Conservation (phyloP, 805 yeast genomes). For the Wickerhamomyces xylosicus region DNA sequence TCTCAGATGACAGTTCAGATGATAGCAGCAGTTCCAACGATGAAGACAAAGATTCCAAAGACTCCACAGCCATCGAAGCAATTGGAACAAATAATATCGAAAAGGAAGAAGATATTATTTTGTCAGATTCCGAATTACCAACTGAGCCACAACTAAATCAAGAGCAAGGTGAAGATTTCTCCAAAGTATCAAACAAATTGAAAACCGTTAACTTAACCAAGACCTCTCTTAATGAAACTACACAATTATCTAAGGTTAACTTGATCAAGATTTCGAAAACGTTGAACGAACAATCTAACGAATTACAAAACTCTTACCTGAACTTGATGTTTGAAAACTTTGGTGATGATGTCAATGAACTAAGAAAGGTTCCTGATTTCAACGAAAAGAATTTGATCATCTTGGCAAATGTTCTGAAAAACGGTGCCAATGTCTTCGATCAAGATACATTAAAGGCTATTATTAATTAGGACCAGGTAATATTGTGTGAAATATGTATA, state of each 20-base stretch:
- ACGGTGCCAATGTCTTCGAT: constrained; percentile 14
- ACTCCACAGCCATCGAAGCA: neutral
- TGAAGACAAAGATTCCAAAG: constrained; percentile 1
- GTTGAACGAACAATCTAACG: constrained; percentile 22
- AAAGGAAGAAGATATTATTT: constrained; percentile 16
- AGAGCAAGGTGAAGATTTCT: constrained; percentile 8
- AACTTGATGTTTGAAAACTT: constrained; percentile 45
- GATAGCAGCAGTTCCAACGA: constrained; percentile 26
- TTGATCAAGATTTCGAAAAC: constrained; percentile 20
- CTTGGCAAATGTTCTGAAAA: constrained; percentile 15
- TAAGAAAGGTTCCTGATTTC: constrained; percentile 55
- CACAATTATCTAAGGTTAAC: constrained; percentile 17
- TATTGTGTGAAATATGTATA: too few species aligned
- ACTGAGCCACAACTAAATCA: neutral
- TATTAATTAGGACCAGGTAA: constrained; percentile 1
- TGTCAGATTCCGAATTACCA: constrained; percentile 24
- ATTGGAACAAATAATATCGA: constrained; percentile 2
- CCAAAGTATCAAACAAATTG: constrained; percentile 8
- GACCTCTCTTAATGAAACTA: constrained; percentile 23
- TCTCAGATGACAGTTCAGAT: constrained; percentile 42
- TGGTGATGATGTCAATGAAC: constrained; percentile 28
- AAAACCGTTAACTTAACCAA: constrained; percentile 21
- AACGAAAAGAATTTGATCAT: constrained; percentile 37
- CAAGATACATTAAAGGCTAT: constrained; percentile 14
- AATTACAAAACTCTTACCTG: constrained; percentile 40